A percentile compares a stretch with the other conserved stretches of the same genome.
Conservation (phyloP, 2,329 filamentous ascomycete species). For the Helminthosporium solani region DNA sequence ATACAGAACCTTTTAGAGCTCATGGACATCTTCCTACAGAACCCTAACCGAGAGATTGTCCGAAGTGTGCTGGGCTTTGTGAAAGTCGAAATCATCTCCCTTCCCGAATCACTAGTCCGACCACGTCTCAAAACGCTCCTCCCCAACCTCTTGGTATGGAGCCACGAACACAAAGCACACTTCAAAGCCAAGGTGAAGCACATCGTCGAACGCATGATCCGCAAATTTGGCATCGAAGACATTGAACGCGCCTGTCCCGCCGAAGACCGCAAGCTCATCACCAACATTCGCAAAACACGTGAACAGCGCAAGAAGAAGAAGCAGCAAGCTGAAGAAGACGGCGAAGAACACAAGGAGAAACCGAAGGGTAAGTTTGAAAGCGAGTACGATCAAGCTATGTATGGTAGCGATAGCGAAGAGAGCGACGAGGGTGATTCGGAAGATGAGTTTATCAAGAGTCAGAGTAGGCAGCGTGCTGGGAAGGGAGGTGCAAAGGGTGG, state of each 20-base stretch:
- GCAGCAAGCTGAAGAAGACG: slow-evolving; percentile 62
- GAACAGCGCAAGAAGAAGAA: slow-evolving; percentile 90
- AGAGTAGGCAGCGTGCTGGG: slow-evolving; percentile 27
- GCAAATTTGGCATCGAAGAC: slow-evolving; percentile 80
- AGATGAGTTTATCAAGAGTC: slow-evolving; percentile 38
- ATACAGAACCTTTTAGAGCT: slow-evolving; percentile 86
- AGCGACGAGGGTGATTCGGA: slow-evolving; percentile 54
- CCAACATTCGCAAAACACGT: slow-evolving; percentile 93
- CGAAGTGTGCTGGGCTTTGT: slow-evolving; percentile 93
- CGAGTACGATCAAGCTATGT: slow-evolving; percentile 94
- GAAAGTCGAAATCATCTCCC: slow-evolving; percentile 87
- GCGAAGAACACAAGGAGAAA: slow-evolving; percentile 45
- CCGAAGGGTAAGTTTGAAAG: slow-evolving; percentile 73
- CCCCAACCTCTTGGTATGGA: slow-evolving; percentile 92
- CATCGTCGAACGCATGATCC: slow-evolving; percentile 90
- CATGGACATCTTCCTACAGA: slow-evolving; percentile 93
- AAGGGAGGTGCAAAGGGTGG: slow-evolving; percentile 45
- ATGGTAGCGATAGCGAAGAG: slow-evolving; percentile 63
- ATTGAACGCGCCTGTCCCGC: slow-evolving; percentile 82
- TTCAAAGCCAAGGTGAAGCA: slow-evolving; percentile 98
- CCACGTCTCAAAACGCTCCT: slow-evolving; percentile 76
- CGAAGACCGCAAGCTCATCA: slow-evolving; percentile 82
- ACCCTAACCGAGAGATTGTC: slow-evolving; percentile 95
- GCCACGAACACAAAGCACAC: slow-evolving; percentile 95
- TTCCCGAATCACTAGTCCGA: slow-evolving; percentile 76